Evolutionary conservation across 345 rosid species (phyloP).

Genomic region (Sisymbrium altissimum): DNA sequence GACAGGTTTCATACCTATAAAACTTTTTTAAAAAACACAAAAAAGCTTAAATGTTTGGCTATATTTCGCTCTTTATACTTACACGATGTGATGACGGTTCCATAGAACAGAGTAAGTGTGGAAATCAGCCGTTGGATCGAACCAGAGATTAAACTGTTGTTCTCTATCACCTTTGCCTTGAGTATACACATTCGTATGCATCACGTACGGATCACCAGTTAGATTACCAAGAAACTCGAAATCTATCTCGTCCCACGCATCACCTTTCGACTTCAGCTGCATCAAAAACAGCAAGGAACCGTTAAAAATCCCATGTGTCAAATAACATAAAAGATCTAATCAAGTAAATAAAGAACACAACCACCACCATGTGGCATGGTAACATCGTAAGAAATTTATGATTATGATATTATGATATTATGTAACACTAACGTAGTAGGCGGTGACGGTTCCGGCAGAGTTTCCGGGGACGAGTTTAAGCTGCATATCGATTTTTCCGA

Average conservation of each 20-base stretch:
- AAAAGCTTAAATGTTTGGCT: not conserved
- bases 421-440: conserved; percentile 46
- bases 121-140: conserved; percentile 63
- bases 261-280: conserved; percentile 58
- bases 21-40: not conserved
- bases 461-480: conserved; percentile 58
- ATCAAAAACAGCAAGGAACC: not conserved
- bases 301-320: not conserved
- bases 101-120: conserved; percentile 72
- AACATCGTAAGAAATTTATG: not conserved
- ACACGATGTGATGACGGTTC: conserved; percentile 59
- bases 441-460: conserved; percentile 61
- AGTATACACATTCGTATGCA: conserved; percentile 64
- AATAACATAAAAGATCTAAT: not conserved
- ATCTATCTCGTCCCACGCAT: conserved; percentile 67
- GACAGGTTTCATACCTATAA: not conserved
- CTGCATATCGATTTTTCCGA: conserved; percentile 58
- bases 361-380: not conserved
- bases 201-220: conserved; percentile 57
- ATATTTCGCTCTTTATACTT: conserved; percentile 20
- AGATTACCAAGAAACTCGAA: conserved; percentile 76
- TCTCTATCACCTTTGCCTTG: conserved; percentile 72
- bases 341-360: not conserved
- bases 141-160: conserved; percentile 73
- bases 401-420: not conserved